Evolutionary conservation across 805 yeast genomes (phyloP).

Genomic region (Teunomyces lycoperdinae): DNA sequence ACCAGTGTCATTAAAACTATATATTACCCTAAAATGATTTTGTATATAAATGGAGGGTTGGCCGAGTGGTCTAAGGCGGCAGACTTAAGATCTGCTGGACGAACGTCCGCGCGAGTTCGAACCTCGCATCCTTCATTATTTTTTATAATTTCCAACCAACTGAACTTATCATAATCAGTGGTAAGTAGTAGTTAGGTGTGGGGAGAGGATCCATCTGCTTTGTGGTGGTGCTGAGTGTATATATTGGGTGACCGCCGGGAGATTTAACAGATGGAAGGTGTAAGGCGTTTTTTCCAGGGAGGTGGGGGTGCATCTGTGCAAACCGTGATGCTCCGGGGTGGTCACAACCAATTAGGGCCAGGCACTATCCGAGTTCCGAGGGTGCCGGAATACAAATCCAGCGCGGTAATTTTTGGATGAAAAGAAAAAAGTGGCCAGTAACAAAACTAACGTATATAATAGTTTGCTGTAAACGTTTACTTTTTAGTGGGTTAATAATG

Average conservation of each 20-base stretch:
- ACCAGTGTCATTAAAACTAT: constrained; percentile 6
- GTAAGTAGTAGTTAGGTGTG: background rate
- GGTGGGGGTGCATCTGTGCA: background rate
- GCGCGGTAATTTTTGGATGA: background rate
- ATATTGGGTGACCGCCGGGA: background rate
- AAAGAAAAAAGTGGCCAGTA: constrained; percentile 4
- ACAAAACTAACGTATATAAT: constrained; percentile 1
- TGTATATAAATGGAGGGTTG: constrained; percentile 39
- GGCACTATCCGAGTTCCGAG: background rate
- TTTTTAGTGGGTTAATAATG: constrained; percentile 15
- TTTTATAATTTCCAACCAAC: constrained; percentile 13
- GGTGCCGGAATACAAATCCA: background rate
- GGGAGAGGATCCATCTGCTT: background rate
- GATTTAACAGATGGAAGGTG: background rate
- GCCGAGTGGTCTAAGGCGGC: constrained; percentile 55
- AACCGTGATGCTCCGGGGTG: constrained; percentile 4
- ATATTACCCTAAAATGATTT: background rate
- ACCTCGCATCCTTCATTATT: constrained; percentile 50
- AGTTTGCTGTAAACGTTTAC: background rate
- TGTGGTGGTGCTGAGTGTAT: background rate
- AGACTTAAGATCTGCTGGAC: constrained; percentile 51
- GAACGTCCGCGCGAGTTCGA: constrained; percentile 53
- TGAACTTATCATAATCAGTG: background rate
- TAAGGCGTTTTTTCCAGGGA: background rate
- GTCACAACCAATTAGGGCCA: constrained; percentile 2